Conservation (phyloP, 805 yeast genomes). For the Saturnispora silvae region DNA sequence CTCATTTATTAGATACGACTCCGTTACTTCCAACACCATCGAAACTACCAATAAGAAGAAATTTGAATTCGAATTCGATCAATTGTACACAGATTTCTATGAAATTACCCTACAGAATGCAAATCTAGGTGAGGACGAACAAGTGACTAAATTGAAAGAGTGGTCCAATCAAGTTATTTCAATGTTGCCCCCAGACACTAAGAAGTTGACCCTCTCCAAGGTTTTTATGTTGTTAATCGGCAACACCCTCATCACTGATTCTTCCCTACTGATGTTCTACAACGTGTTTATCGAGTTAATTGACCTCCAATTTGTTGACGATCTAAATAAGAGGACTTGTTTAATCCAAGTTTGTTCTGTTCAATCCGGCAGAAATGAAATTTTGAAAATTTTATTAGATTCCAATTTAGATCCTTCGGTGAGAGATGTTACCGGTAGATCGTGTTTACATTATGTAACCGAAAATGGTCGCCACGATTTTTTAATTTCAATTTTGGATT, state of each 20-base stretch:
- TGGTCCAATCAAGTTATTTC: slow-evolving; percentile 36
- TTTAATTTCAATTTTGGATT: slow-evolving; percentile 25
- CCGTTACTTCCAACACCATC: slow-evolving; percentile 6
- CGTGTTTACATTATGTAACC: slow-evolving; percentile 82
- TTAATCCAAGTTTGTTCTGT: slow-evolving; percentile 55
- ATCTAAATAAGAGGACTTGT: slow-evolving; percentile 60
- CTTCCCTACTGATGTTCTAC: slow-evolving; percentile 40
- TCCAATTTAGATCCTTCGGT: slow-evolving; percentile 21
- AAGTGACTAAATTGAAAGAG: slow-evolving; percentile 21
- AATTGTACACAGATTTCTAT: slow-evolving; percentile 57
- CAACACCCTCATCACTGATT: slow-evolving; percentile 54
- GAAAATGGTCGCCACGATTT: slow-evolving; percentile 41
- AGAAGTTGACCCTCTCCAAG: slow-evolving; percentile 45
- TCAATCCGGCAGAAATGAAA: slow-evolving; percentile 18
- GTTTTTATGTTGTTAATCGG: slow-evolving; percentile 63
- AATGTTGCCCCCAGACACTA: slow-evolving; percentile 31
- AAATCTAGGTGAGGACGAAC: slow-evolving; percentile 27
- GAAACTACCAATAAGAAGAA: slow-evolving; percentile 5
- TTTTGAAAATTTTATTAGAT: slow-evolving; percentile 20
- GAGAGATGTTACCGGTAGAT: slow-evolving; percentile 62
- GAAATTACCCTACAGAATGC: slow-evolving; percentile 27
- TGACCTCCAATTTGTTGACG: slow-evolving; percentile 57
- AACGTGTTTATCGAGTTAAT: slow-evolving; percentile 41
- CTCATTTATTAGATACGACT: slow-evolving; percentile 21
- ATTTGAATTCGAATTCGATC: slow-evolving; percentile 36